phyloP scores from a whole-genome alignment of 2,329 filamentous ascomycete genomes.

The Fusarium stilboides region DNA sequence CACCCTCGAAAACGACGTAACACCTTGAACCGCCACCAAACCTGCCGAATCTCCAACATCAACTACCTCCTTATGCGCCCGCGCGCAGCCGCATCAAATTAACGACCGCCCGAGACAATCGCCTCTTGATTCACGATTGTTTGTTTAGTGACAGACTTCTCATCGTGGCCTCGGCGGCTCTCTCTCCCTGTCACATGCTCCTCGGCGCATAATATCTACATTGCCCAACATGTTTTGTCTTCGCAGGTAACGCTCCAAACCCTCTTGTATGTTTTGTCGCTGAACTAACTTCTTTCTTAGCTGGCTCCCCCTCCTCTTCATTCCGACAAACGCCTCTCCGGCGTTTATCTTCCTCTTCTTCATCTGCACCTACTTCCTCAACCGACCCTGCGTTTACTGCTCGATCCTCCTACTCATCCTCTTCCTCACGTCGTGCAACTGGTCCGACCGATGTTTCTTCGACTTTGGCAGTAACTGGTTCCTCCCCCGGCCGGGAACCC shows the following conservation, averaged over 20 bases:
- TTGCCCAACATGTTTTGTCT: conserved; percentile 71
- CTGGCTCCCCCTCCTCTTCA: conserved; percentile 90
- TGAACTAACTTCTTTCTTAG: conserved; percentile 63
- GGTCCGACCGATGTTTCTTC: conserved; percentile 92
- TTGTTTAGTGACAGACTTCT: background rate
- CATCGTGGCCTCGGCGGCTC: conserved; percentile 16
- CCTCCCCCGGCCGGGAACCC: conserved; percentile 73
- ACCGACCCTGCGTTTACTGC: conserved; percentile 98
- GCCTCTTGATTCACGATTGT: background rate
- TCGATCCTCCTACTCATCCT: conserved; percentile 95
- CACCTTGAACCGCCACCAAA: conserved; percentile 27
- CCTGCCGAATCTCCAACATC: conserved; percentile 7
- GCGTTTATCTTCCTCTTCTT: conserved; percentile 92
- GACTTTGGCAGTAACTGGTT: conserved; percentile 96
- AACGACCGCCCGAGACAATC: background rate
- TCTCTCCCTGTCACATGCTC: conserved; percentile 25
- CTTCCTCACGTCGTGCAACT: conserved; percentile 91
- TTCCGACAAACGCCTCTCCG: conserved; percentile 87
- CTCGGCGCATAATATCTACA: conserved; percentile 22
- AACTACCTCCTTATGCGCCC: conserved; percentile 23
- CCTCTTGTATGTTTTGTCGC: background rate
- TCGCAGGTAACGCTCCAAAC: conserved; percentile 64
- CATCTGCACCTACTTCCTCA: conserved; percentile 94
- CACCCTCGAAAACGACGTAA: conserved; percentile 36
- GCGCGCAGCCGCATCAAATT: conserved; percentile 21